Base-by-base conservation (phyloP, 2,329 filamentous ascomycete species). In the Xylaria sp. region DNA sequence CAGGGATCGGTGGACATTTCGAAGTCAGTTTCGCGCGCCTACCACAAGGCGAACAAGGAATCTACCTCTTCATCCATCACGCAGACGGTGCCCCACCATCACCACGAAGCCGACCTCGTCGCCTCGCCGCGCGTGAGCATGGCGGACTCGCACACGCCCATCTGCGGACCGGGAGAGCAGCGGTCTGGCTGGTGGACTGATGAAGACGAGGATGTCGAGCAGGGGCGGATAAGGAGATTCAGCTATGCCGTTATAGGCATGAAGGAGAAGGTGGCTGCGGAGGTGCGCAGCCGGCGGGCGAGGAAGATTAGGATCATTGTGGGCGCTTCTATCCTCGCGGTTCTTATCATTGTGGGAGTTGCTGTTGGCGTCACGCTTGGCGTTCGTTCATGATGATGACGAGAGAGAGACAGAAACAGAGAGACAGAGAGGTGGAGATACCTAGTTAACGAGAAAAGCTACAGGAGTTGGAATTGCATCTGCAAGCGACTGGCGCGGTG, bases 281-380 rank as follows among this genome's bases (percentile, higher is more conserved):
- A 70, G 23, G 63, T 63, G 1, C 67, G 61, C 65, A 50, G 56
- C 34, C 68, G 56, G 55, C 54, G 63, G 8, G 68, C 48, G 65
- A 67, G 58, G 67, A 70, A 65, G 56, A 72, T 71, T 15, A 70
- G 57, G 61, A 64, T 72, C 2, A 65, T 69, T 12, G 31, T 67
- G 8, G 72, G 64, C 9, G 71, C 57, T 10, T 65, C 66, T 6
- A 25, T 69, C 8, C 57, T 69, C 1, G 68, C 52, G n/a, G 3
- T 75, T n/a, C 63, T 74, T 41, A 63, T 73, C 20, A 57, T 73
- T 31, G 73, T 70, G 1, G 74, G 70, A 10, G 62, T 76, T 9
- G 66, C 63, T n/a, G 70, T 76, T 7, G 74, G 73, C 34, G 69
- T 74, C 18, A 65, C 66, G 44, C 15, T 67, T 61, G n/a, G 68